A percentile compares a stretch with the other conserved stretches of the same genome.
Conservation (phyloP, 176 grass and related monocot genomes). For the Canna indica region DNA sequence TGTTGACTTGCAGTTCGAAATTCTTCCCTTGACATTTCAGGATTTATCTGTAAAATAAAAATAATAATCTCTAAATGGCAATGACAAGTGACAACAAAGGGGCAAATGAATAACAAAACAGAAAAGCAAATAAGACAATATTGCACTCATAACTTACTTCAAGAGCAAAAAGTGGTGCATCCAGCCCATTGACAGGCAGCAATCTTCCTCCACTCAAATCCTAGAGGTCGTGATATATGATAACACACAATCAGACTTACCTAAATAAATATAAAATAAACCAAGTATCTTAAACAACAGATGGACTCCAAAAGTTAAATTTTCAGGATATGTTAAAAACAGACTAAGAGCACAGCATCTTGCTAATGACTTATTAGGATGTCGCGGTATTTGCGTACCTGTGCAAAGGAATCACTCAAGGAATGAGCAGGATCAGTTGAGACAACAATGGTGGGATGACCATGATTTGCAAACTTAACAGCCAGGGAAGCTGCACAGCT, state of each 20-base stretch:
- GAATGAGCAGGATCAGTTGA: constrained; percentile 91
- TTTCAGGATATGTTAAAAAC: not conserved
- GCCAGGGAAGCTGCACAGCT: constrained; percentile 80
- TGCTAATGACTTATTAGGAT: not conserved
- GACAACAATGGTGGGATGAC: constrained; percentile 78
- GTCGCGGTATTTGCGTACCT: constrained; percentile 23
- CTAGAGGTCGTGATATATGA: constrained; percentile 17
- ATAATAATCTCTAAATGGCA: not conserved
- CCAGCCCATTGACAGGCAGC: constrained; percentile 57
- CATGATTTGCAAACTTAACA: constrained; percentile 78
- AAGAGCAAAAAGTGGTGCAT: constrained; percentile 64
- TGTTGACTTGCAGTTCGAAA: constrained; percentile 60
- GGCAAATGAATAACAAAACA: not conserved
- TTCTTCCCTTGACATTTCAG: constrained; percentile 79
- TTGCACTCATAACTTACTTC: constrained; percentile 61
- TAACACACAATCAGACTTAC: not conserved
- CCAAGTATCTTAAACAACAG: not conserved
- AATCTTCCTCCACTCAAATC: constrained; percentile 80
- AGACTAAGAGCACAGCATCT: not conserved
- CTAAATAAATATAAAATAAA: not conserved
- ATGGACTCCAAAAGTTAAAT: not conserved
- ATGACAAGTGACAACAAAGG: not conserved
- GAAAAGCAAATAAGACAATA: not conserved
- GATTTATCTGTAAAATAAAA: constrained; percentile 62
- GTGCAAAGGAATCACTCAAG: constrained; percentile 74